Evolutionary conservation across 75 land plant genomes (phyloP).

Genomic region (Chamaecyparis obtusa): DNA sequence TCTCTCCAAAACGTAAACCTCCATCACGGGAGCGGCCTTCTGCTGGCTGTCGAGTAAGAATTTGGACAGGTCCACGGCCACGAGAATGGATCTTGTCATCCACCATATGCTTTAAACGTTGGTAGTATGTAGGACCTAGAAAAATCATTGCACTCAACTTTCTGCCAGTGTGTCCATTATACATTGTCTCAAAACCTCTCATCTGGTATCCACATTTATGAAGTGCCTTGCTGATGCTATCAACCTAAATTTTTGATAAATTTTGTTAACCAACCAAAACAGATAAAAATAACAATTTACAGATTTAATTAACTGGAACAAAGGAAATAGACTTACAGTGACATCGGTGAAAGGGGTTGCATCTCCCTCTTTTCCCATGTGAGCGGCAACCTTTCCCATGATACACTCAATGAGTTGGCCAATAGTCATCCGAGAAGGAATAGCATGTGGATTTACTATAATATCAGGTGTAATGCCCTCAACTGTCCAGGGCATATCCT

Average conservation of each 20-base stretch:
- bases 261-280: neutral
- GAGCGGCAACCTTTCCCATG: conserved; percentile 99
- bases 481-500: conserved; percentile 99
- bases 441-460: conserved; percentile 99
- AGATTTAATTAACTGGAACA: neutral
- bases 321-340: conserved; percentile 60
- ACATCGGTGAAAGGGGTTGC: conserved; percentile 99
- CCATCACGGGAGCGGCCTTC: conserved; percentile 99
- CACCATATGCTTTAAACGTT: conserved; percentile 98
- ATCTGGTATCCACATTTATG: conserved; percentile 99
- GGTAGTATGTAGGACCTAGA: conserved; percentile 97
- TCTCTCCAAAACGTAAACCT: conserved; percentile 97
- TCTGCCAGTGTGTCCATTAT: conserved; percentile 98
- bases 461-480: conserved; percentile 99
- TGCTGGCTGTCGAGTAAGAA: conserved; percentile 97
- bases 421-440: conserved; percentile 99
- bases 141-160: conserved; percentile 87
- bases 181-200: conserved; percentile 99
- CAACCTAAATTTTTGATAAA: conserved; percentile 54
- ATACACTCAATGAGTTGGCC: conserved; percentile 99
- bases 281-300: neutral
- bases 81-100: conserved; percentile 99
- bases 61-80: conserved; percentile 98
- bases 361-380: conserved; percentile 99
- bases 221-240: conserved; percentile 94